Base-by-base conservation (phyloP, 2,329 filamentous ascomycete species). In the Chaetomium sp. region DNA sequence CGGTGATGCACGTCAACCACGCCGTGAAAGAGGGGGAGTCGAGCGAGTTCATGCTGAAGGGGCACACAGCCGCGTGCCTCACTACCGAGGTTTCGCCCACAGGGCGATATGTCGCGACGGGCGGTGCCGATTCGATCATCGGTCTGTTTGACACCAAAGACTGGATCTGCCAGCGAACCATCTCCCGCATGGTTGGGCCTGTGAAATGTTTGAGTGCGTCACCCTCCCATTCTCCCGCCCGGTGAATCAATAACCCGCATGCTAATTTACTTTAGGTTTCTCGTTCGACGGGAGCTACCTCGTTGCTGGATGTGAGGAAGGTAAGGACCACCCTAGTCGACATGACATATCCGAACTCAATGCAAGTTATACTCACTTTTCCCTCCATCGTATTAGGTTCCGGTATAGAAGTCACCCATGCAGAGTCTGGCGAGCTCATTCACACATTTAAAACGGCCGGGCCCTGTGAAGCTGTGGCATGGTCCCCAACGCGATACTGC, bases 221-320 rank as follows among this genome's bases (percentile, higher is more conserved):
- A 4, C 42, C 40, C n/a, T 33, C 41, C 48, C 2, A 27, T 27
- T 27, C 19, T 27, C 19, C 19, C 19, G 19, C 52, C 8, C 5
- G 6, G 46, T 40, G 52, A 49, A 40, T 14, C 14, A 35, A 51
- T 34, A 42, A 53, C 40, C 34, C 50, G 49, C 37, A 55, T 62
- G 56, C 62, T 70, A 57, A 71, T 59, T 41, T 56, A 52, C 42
- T 46, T 6, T 53, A 82, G 85, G 86, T 66, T 92, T 91, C 67
- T 87, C 82, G 12, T 91, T 88, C 70, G 88, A 91, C 64, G 88
- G 88, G 1, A 85, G 81, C 65, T 92, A 85, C 66, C 73, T 91
- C 32, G 82, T 86, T 2, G 87, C 84, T 8, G 88, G 87, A 19
- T 87, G 85, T 56, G 87, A 90, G 53, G 87, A 90, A 71, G 85